Evolutionary conservation across 495 filamentous ascomycete genomes (phyloP), one percentile per base, ranked within the genome.

Genomic region (Amniculicola lignicola): DNA sequence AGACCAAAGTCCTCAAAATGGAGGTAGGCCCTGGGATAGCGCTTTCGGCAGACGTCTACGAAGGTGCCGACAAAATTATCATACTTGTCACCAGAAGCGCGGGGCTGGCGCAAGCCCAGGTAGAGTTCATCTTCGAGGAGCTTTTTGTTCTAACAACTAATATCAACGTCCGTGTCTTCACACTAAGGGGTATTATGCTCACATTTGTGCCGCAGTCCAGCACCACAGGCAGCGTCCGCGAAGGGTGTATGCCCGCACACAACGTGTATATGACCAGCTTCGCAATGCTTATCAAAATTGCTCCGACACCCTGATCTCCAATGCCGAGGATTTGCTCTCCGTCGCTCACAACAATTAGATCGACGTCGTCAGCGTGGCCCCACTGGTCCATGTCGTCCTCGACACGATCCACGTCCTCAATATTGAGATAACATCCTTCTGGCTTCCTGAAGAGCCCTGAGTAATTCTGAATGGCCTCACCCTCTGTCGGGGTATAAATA

Each of bases 401-500:
- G 31, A 91, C 78, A 1, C 77, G 65, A 23, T 85, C 72, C 28
- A 74, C 70, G 45, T 84, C 77, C 15, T 79, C 69, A 48, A 85
- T 79, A 61, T 79, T 83, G n/a, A 86, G 66, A 54, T 83, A 86
- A 54, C 83, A 86, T 1, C 82, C 90, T 54, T 91, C 84, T 1
- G 90, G 89, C 51, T 76, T 76, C 35, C 90, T 72, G 63, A 95
- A 95, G 2, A 91, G 56, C 2, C 85, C 72, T 4, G 89, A 94
- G 66, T 87, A 95, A 62, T 90, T 86, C 68, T 86, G 78, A 51
- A 95, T 95, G 1, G 90, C 90, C n/a, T 94, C 89, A 2, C 87
- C 89, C 69, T 95, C 90, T 0, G 90, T 95, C 0, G 90, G 90
- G 0, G 90, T 95, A 66, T 95, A 95, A 25, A 95, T 88, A 10